phyloP scores from a whole-genome alignment of 2,329 filamentous ascomycete genomes.

The Chaetomium strumarium region DNA sequence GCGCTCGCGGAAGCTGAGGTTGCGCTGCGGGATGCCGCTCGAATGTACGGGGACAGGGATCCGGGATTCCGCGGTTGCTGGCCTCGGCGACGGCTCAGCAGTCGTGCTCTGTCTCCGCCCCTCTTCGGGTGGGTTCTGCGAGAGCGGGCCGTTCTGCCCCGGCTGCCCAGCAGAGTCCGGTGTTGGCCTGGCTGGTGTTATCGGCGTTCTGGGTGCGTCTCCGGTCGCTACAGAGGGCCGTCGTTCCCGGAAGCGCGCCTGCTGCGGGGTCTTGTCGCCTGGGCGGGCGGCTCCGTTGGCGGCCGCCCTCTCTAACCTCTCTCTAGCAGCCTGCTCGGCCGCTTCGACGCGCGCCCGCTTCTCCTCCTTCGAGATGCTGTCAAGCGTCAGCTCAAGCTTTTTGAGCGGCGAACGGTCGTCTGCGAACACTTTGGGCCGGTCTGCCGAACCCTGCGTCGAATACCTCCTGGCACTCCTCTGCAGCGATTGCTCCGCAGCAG shows the following conservation, averaged over 20 bases:
- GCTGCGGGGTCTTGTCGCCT: constrained; percentile 23
- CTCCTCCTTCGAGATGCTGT: constrained; percentile 92
- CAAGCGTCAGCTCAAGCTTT: constrained; percentile 83
- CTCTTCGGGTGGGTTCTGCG: constrained; percentile 32
- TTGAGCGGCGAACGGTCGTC: constrained; percentile 85
- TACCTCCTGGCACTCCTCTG: constrained; percentile 31
- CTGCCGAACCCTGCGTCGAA: constrained; percentile 34
- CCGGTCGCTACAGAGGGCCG: constrained; percentile 21
- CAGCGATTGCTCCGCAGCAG: constrained; percentile 26
- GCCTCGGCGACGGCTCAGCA: constrained; percentile 27
- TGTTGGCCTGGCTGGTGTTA: constrained; percentile 21
- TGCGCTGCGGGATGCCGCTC: constrained; percentile 43
- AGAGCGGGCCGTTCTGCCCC: constrained; percentile 26
- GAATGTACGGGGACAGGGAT: constrained; percentile 25
- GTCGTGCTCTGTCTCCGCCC: constrained; percentile 25
- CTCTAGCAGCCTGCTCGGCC: constrained; percentile 67
- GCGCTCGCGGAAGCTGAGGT: constrained; percentile 56
- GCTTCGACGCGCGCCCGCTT: constrained; percentile 80
- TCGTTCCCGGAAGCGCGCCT: constrained; percentile 31
- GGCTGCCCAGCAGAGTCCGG: constrained; percentile 25
- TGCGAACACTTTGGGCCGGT: constrained; percentile 58
- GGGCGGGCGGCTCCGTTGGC: constrained; percentile 21
- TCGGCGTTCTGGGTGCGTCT: constrained; percentile 23
- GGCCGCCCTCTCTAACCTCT: constrained; percentile 46
- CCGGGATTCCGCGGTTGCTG: constrained; percentile 22